These are phyloP conservation scores for Isabelozyma gotoi DNA, from an alignment of 805 yeast species.

Conservation along the genomic window DNA sequence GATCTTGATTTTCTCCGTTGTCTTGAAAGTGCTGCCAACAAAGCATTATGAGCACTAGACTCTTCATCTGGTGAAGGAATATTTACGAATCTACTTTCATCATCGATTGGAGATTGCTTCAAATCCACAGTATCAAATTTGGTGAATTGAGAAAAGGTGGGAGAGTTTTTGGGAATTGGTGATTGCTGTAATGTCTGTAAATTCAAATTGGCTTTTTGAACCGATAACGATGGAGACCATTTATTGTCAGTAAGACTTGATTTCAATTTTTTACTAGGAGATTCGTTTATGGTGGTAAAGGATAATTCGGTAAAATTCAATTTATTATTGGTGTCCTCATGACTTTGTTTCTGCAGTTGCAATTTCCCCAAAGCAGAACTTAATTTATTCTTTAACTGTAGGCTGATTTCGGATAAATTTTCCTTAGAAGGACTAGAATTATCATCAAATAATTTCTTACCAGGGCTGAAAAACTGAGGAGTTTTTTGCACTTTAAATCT, in stretches of 20 bases:
- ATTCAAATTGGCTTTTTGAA: constrained; percentile 32
- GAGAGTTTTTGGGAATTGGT: constrained; percentile 16
- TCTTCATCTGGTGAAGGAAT: constrained; percentile 37
- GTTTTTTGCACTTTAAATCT: constrained; percentile 32
- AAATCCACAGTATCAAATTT: constrained; percentile 1
- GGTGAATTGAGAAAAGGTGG: constrained; percentile 3
- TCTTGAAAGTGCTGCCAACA: constrained; percentile 39
- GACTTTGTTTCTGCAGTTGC: constrained; percentile 21
- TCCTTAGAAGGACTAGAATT: constrained; percentile 23
- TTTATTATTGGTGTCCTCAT: constrained; percentile 16
- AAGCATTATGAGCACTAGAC: constrained; percentile 46
- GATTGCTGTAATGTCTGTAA: constrained; percentile 38
- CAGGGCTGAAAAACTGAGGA: constrained; percentile 41
- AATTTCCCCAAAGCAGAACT: constrained; percentile 42
- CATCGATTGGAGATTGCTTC: constrained; percentile 8
- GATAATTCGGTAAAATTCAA: constrained; percentile 32
- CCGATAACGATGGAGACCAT: constrained; percentile 20
- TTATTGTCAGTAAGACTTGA: constrained; percentile 3
- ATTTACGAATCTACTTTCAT: constrained; percentile 6
- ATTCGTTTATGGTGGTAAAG: constrained; percentile 15
- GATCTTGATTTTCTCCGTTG: constrained; percentile 24
- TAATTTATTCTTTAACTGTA: constrained; percentile 34
- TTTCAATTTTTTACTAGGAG: constrained; percentile 25
- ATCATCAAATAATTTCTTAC: constrained; percentile 34
- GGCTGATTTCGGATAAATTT: constrained; percentile 38